Percentiles rank a stretch among this genome's conserved stretches.
phyloP scores from a whole-genome alignment of 306 rosid genomes.

The Lathyrus oleraceus region DNA sequence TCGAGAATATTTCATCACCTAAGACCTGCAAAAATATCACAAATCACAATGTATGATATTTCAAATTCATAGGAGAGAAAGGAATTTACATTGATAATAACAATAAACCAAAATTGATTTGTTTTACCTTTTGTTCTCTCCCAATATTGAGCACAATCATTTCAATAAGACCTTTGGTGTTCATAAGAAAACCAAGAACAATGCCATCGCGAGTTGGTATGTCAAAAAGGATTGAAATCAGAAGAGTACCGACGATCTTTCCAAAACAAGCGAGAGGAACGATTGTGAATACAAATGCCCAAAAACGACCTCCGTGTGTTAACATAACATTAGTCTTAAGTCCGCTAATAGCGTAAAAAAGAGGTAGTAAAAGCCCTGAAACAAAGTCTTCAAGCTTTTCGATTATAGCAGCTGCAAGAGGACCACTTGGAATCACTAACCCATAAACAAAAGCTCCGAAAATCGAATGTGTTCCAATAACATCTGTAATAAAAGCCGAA shows the following conservation, averaged over 20 bases:
- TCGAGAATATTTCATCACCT: conserved; percentile 57
- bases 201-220: conserved; percentile 69
- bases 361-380: conserved; percentile 81
- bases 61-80: too few relatives aligned
- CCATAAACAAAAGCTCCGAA: conserved; percentile 93
- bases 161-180: conserved; percentile 81
- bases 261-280: conserved; percentile 58
- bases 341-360: conserved; percentile 78
- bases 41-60: neutral
- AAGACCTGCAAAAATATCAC: conserved; percentile 52
- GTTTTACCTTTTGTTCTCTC: conserved; percentile 63
- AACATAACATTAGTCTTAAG: conserved; percentile 58
- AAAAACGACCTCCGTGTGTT: conserved; percentile 30
- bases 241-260: conserved; percentile 60
- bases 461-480: conserved; percentile 75
- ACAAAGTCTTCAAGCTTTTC: conserved; percentile 91
- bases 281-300: conserved; percentile 43
- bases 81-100: neutral
- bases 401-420: conserved; percentile 68
- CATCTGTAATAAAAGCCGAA: conserved; percentile 75
- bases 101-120: neutral
- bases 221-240: conserved; percentile 47
- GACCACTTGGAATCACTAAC: conserved; percentile 70
- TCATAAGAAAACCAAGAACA: conserved; percentile 82
- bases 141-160: conserved; percentile 81